These are phyloP conservation scores for Alternaria solani DNA, from an alignment of 2,329 filamentous ascomycete species.

Conservation along the genomic window DNA sequence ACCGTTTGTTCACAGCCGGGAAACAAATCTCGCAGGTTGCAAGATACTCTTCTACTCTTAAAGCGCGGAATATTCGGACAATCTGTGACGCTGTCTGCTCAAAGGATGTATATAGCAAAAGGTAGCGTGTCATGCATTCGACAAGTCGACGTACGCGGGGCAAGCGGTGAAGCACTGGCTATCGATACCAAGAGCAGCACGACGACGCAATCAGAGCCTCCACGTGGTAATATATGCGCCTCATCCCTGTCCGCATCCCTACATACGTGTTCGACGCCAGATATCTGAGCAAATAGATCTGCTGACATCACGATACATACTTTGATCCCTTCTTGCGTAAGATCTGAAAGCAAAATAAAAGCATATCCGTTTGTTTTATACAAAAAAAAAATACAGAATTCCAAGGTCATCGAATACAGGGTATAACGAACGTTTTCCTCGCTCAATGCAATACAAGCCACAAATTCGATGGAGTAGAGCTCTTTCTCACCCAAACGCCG, in stretches of 20 bases:
- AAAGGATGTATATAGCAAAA: not conserved
- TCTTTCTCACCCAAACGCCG: not conserved
- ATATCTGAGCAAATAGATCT: not conserved
- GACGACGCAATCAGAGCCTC: constrained; percentile 20
- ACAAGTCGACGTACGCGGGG: constrained; percentile 1
- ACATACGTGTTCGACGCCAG: not conserved
- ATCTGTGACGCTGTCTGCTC: not conserved
- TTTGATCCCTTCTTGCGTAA: not conserved
- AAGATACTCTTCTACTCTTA: not conserved
- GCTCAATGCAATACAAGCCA: not conserved
- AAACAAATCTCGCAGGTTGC: not conserved
- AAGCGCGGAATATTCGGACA: not conserved
- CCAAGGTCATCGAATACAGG: not conserved
- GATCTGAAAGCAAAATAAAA: not conserved
- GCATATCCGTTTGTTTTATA: not conserved
- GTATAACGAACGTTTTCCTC: not conserved
- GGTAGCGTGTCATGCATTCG: not conserved
- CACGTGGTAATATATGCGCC: constrained; percentile 12
- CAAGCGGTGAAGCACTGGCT: constrained; percentile 37
- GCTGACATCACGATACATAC: not conserved
- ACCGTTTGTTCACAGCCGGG: not conserved
- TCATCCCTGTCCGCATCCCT: constrained; percentile 1
- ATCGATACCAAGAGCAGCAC: constrained; percentile 21
- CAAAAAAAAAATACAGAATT: not conserved
- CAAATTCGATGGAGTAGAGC: not conserved